Conservation (phyloP, 2,329 filamentous ascomycete genomes). For the Apiospora malaysiana region DNA sequence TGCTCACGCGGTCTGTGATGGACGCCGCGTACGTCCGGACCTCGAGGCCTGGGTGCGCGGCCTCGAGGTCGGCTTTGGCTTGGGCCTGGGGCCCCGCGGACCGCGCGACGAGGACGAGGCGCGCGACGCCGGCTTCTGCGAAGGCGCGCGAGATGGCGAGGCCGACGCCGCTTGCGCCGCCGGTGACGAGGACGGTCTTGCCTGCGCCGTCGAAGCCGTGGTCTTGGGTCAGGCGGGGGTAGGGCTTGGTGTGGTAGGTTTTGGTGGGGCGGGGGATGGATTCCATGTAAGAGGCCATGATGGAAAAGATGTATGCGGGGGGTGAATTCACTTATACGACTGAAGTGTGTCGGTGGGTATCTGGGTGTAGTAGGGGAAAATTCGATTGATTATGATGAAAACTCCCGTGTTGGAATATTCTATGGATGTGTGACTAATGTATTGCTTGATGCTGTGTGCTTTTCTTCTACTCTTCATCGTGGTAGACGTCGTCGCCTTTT, state of each 20-base stretch:
- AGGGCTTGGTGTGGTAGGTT: neutral
- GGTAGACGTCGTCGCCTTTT: neutral
- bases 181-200: neutral
- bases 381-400: neutral
- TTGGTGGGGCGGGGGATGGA: neutral
- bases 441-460: neutral
- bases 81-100: neutral
- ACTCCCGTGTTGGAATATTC: neutral
- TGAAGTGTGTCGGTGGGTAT: neutral
- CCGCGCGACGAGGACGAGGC: neutral
- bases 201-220: slow-evolving; percentile 1
- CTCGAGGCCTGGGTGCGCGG: neutral
- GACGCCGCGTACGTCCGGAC: neutral
- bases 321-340: neutral
- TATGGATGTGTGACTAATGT: too few relatives aligned
- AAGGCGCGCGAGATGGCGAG: neutral
- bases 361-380: neutral
- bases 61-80: neutral
- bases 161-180: neutral
- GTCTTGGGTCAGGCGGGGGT: neutral
- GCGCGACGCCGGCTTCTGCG: neutral
- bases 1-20: neutral
- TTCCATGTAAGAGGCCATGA: neutral
- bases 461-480: neutral
- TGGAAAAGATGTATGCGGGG: neutral